Evolutionary conservation across 73 alveolate species (phyloP), one percentile per base, ranked within the genome.

Genomic region (Stentor coeruleus): DNA sequence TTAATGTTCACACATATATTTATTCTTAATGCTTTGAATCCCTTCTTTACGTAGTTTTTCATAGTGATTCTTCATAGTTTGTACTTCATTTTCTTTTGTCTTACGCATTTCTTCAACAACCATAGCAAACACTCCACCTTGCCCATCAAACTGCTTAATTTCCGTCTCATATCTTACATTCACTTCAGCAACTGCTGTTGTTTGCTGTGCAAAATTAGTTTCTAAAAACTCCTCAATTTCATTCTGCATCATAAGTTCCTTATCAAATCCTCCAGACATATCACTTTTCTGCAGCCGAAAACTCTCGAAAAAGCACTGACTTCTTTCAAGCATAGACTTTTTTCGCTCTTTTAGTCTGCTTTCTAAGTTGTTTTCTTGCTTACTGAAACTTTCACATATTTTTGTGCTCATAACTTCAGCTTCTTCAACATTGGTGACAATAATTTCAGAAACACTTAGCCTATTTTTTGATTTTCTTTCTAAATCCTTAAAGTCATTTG

Each of bases 61-160:
- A 49, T 11, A 49, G 28, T 49, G 6, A 49, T 49, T 49, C 66
- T 49, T 49, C 6, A 49, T 20, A 49, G 28, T 49, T 11, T 6
- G 28, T 11, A 49, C 66, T 49, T 49, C 66, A 49, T 49, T 20
- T 20, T 49, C 66, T 20, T 49, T 49, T 11, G 6, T 49, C 20
- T 49, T 49, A 6, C 66, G 6, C 6, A 49, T 6, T 49, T 49
- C 28, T 49, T 49, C 66, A 49, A 49, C 66, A 49, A 49, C 66
- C 66, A 49, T 49, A 20, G 66, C 66, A 49, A 49, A 11, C 28
- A 49, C 66, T 49, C 66, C 66, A 49, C 66, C 66, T 20, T 49
- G 66, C 20, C 66, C 66, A 49, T 49, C 66, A 49, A 49, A 20
- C 20, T 49, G 6, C 6, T 49, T 49, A 20, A 49, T 49, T 49